Evolutionary conservation across 1,139 yeast genomes (phyloP), one percentile per base, ranked within the genome.

Genomic region (Debaryomycetaceae sp.): DNA sequence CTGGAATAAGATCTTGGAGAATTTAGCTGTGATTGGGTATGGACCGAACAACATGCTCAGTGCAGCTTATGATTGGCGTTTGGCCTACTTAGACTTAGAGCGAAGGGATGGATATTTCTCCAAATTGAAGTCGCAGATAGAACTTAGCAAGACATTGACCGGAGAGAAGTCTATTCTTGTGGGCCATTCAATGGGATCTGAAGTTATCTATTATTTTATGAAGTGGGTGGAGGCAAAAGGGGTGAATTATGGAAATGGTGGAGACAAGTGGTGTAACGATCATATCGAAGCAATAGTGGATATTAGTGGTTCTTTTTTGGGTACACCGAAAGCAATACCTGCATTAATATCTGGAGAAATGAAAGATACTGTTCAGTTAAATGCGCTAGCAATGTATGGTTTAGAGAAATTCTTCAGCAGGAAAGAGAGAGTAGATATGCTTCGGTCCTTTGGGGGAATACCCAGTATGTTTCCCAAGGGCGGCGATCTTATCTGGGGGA

Each of bases 121-220:
- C 24, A 84, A 83, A 57, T 71, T 93, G 50, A 88, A 90, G 65
- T 55, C 69, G 20, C 83, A 81, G 52, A 83, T 91, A 45, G 99
- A 93, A 62, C 55, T 81, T 33, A 63, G 60, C 45, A 62, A 66
- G 30, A 55, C 63, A 24, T 46, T 66, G 34, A 76, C 77, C 6
- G 91, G 93, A 17, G 80, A 87, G 54, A 91, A 90, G 57, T 70
- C 87, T 1, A 83, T 85, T n/a, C 61, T 93, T 9, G 78, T 85
- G 17, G 96, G 97, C 22, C 99, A 93, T 63, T 91, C 98, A 0
- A 93, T 93, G 99, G 99, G 99, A 0, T 77, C 96, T 0, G 98
- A 93, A 62, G 81, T 93, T 37, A 80, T 85, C 2, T 88, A 79
- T 58, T 93, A 87, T 65, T 93, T 93, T 59, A 66, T 93, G 68